phyloP scores from a whole-genome alignment of 306 rosid species.

The Morella rubra region DNA sequence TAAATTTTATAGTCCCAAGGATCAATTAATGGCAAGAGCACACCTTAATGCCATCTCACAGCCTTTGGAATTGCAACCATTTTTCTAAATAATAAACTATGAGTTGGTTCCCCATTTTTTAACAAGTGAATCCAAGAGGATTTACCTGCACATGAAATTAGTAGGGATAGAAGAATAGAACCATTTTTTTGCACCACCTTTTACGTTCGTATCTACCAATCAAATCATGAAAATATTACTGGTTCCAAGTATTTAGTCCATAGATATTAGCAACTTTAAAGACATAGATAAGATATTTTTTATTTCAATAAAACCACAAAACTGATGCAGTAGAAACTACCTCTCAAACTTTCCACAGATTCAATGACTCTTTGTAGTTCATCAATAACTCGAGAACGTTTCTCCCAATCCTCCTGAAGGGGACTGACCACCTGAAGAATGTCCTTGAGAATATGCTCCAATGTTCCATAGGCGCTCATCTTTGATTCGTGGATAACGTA shows the following conservation, averaged over 20 bases:
- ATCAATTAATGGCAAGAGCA: not conserved
- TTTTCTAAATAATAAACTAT: not conserved
- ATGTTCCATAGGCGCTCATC: conserved; percentile 39
- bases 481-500: conserved; percentile 26
- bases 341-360: conserved; percentile 65
- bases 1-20: not conserved
- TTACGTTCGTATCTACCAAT: not conserved
- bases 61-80: conserved; percentile 16
- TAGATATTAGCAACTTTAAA: not conserved
- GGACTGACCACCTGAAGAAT: conserved; percentile 57
- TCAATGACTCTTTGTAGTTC: conserved; percentile 44
- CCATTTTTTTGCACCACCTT: too few species aligned
- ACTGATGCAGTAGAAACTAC: conserved; percentile 24
- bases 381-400: conserved; percentile 46
- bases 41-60: not conserved
- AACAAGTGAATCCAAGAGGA: too few species aligned
- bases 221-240: not conserved
- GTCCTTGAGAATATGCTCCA: conserved; percentile 51
- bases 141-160: too few species aligned
- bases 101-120: too few species aligned
- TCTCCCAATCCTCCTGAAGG: conserved; percentile 46
- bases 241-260: too few species aligned
- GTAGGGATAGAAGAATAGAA: too few species aligned
- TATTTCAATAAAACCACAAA: conserved; percentile 17
- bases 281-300: conserved; percentile 9